A percentile compares a stretch with the other conserved stretches of the same genome.
Conservation (phyloP, 192 early-diverging fungal genomes). For the Dispira simplex region DNA sequence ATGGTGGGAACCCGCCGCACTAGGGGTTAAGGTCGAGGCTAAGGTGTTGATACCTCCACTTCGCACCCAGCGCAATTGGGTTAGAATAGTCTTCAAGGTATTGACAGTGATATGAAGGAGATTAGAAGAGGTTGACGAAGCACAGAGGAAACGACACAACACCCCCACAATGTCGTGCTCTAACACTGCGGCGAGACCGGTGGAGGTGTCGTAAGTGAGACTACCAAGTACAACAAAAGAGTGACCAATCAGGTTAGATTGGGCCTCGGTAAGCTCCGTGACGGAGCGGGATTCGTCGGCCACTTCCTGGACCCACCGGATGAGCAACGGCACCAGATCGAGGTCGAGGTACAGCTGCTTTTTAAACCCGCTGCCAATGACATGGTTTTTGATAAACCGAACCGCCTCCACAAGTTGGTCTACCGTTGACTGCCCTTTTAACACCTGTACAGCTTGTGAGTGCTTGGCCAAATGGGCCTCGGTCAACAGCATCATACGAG, state of each 20-base stretch:
- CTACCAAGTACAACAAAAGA: background rate
- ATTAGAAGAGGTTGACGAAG: background rate
- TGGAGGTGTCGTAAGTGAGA: background rate
- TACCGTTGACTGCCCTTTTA: background rate
- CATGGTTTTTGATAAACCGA: conserved; percentile 65
- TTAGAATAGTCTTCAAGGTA: background rate
- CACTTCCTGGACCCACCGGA: background rate
- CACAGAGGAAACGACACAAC: background rate
- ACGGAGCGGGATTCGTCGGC: background rate
- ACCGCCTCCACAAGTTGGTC: background rate
- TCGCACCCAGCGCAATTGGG: conserved; percentile 6
- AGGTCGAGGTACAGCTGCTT: conserved; percentile 55
- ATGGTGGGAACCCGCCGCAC: too few species aligned
- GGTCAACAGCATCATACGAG: background rate
- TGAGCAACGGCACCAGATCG: conserved; percentile 30
- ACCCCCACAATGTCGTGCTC: background rate
- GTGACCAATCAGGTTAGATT: background rate
- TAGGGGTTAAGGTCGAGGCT: too few species aligned
- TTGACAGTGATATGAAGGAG: conserved; percentile 10
- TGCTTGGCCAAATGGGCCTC: background rate
- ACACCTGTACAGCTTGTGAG: background rate
- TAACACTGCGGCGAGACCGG: background rate
- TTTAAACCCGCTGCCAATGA: conserved; percentile 70
- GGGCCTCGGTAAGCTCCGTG: background rate
- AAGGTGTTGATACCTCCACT: background rate